Evolutionary conservation across 192 early-diverging fungal genomes (phyloP).

Genomic region (Entrophospora sp.): DNA sequence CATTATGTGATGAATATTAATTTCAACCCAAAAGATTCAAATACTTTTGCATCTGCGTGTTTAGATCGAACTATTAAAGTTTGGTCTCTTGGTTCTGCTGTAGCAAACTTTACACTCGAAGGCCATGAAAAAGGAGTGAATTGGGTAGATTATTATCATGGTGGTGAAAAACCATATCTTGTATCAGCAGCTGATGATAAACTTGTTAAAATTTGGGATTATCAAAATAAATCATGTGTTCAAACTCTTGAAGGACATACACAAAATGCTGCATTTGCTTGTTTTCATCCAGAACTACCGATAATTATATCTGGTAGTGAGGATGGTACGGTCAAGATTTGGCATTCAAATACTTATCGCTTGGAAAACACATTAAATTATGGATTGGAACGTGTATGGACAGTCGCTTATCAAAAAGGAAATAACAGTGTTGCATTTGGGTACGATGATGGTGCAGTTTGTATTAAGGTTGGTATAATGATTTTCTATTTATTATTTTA

Average conservation of each 20-base stretch:
- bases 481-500: no score
- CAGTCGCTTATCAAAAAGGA: conserved; percentile 73
- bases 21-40: conserved; percentile 98
- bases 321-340: conserved; percentile 90
- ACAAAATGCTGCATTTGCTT: conserved; percentile 84
- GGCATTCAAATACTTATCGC: conserved; percentile 96
- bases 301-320: conserved; percentile 94
- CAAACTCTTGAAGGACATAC: conserved; percentile 97
- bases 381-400: conserved; percentile 97
- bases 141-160: conserved; percentile 96
- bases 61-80: conserved; percentile 96
- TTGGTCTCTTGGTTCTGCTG: conserved; percentile 88
- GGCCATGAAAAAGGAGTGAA: conserved; percentile 98
- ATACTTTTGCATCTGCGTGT: conserved; percentile 97
- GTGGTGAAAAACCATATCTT: conserved; percentile 95
- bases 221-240: conserved; percentile 99
- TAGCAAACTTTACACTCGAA: conserved; percentile 94
- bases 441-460: conserved; percentile 94
- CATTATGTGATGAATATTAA: conserved; percentile 96
- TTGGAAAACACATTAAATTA: conserved; percentile 96
- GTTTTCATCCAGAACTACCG: conserved; percentile 93
- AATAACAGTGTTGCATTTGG: conserved; percentile 93
- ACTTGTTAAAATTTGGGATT: conserved; percentile 95
- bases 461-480: conserved; percentile 56
- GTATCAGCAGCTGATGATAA: conserved; percentile 94